Evolutionary conservation across 495 filamentous ascomycete species (phyloP), one percentile per base, ranked within the genome.

Genomic region (Hypoxylon subgilvum): DNA sequence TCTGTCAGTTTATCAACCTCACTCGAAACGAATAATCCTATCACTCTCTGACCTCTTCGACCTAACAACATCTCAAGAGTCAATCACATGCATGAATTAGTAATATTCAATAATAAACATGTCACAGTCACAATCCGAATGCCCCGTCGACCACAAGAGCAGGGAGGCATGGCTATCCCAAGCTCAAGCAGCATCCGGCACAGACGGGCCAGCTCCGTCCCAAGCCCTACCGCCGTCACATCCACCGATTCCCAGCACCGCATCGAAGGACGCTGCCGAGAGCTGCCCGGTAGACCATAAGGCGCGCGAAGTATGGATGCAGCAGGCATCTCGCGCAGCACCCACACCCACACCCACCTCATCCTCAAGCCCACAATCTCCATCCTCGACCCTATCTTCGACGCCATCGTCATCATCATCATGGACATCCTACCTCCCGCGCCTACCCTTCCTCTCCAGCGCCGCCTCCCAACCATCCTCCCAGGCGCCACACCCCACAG

Each of bases 121-220:
- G 60, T 53, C 53, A 39, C 47, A 66, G 28, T 50, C 57, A 8
- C 35, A 53, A 41, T 23, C 48, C 45, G 76, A 79, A 56, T 97
- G 94, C 65, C 94, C 94, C 1, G 89, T 97, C 56, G 91, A 96
- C 74, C 88, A 89, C 67, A 88, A 88, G 66, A 88, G 92, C 19
- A 86, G 93, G 55, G 85, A 88, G 59, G 79, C 87, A 54, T 98
- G 92, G 92, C 78, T 97, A 21, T 72, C 69, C 23, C 71, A 78
- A 54, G 76, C 76, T 0, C 66, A 66, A 49, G 67, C 69, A 1
- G 64, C 61, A 17, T 32, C 38, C 18, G 57, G 55, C 55, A 32
- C 50, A n/a, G 46, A 57, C 2, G 14, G 41, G 14, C 18, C 13
- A 40, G 13, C 44, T 9, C 51, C 32, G 21, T 58, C 60, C 43